These are phyloP conservation scores for Komagataella ulmi DNA, from an alignment of 805 yeast species.

Conservation along the genomic window DNA sequence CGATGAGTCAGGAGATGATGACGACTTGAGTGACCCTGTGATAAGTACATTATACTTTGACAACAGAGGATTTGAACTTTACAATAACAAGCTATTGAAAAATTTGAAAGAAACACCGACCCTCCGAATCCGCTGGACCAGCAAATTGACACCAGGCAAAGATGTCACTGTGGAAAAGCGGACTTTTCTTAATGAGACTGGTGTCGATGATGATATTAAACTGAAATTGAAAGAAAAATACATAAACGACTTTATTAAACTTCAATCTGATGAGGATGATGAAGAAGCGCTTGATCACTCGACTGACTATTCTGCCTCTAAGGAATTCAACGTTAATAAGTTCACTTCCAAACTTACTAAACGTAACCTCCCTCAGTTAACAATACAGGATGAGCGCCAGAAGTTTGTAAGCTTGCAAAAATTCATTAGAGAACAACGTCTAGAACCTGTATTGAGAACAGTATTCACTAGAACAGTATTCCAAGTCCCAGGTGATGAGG, in stretches of 20 bases:
- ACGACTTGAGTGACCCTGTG: conserved; percentile 95
- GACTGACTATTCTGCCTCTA: conserved; percentile 82
- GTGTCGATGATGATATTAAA: conserved; percentile 98
- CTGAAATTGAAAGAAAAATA: conserved; percentile 73
- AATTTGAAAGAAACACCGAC: conserved; percentile 99
- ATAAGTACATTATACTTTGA: conserved; percentile 95
- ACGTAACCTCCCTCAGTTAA: conserved; percentile 18
- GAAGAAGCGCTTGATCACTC: conserved; percentile 53
- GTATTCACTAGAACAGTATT: conserved; percentile 97
- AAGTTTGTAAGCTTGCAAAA: not conserved
- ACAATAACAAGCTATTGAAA: conserved; percentile 83
- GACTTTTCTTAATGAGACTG: conserved; percentile 98
- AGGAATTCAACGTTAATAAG: conserved; percentile 79
- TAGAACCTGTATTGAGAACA: conserved; percentile 91
- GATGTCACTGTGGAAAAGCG: conserved; percentile 93
- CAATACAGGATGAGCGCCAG: not conserved
- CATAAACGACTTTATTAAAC: conserved; percentile 67
- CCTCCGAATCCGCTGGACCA: conserved; percentile 96
- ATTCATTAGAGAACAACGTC: conserved; percentile 55
- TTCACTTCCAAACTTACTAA: conserved; percentile 90
- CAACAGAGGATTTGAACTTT: conserved; percentile 76
- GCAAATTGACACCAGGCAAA: conserved; percentile 88
- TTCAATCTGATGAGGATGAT: conserved; percentile 32
- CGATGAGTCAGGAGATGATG: conserved; percentile 49
- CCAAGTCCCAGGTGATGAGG: conserved; percentile 93